Conservation (phyloP, 2,329 filamentous ascomycete genomes). For the Fusarium sp. region DNA sequence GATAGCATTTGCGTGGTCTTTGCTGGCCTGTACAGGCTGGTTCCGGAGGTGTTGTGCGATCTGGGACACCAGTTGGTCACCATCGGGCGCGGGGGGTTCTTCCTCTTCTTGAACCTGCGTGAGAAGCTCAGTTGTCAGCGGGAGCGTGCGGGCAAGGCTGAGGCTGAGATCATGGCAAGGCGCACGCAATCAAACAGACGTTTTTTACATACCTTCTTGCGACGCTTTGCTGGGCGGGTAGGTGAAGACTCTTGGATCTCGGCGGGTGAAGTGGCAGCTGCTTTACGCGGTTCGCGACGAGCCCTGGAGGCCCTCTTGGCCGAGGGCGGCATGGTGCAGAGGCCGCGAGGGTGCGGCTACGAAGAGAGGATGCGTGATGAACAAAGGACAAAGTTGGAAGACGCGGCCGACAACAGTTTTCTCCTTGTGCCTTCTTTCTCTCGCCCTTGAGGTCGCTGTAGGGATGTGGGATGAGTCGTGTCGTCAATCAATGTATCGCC, state of each 20-base stretch:
- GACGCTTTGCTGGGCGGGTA: constrained; percentile 70
- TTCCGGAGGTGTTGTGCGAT: constrained; percentile 64
- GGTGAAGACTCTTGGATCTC: constrained; percentile 67
- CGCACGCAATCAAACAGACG: not conserved
- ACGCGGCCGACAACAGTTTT: not conserved
- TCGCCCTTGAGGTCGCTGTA: constrained; percentile 23
- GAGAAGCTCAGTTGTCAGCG: constrained; percentile 18
- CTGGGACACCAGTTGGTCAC: constrained; percentile 66
- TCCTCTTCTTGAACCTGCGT: constrained; percentile 52
- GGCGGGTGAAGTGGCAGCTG: constrained; percentile 45
- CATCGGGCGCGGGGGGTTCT: constrained; percentile 56
- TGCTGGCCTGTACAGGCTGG: constrained; percentile 66
- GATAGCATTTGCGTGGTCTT: constrained; percentile 71
- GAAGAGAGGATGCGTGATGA: not conserved
- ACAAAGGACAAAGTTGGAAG: not conserved
- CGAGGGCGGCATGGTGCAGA: constrained; percentile 50
- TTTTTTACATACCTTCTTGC: constrained; percentile 64
- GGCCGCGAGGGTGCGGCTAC: constrained; percentile 10
- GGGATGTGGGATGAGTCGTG: constrained; percentile 31
- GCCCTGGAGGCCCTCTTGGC: constrained; percentile 51
- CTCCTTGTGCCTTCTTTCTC: not conserved
- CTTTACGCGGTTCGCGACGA: constrained; percentile 53
- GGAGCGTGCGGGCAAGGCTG: constrained; percentile 5
- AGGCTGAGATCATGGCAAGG: not conserved
- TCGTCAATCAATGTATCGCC: constrained; percentile 37